Conservation (phyloP, 805 yeast genomes). For the Saturnispora besseyi region DNA sequence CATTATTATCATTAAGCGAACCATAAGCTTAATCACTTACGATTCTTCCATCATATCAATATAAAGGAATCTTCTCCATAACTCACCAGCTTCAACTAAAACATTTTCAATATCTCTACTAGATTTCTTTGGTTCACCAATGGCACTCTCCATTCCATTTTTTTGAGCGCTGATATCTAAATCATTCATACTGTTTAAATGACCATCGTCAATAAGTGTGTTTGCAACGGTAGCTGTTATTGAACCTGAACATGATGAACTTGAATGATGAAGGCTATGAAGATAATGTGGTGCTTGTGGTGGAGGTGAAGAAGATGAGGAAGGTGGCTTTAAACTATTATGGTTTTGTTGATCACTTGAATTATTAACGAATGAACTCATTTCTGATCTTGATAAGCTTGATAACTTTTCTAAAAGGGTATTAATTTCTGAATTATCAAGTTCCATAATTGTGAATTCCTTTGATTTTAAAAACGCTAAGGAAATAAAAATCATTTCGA, state of each 20-base stretch:
- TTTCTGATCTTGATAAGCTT: conserved; percentile 29
- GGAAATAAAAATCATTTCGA: conserved; percentile 65
- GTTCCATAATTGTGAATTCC: conserved; percentile 69
- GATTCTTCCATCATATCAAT: conserved; percentile 43
- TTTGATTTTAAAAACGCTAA: conserved; percentile 74
- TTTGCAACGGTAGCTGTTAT: conserved; percentile 1
- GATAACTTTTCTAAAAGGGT: conserved; percentile 60
- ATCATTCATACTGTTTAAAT: conserved; percentile 1
- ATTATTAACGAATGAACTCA: conserved; percentile 13
- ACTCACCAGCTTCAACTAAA: conserved; percentile 71
- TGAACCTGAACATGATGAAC: not conserved
- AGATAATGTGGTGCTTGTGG: not conserved
- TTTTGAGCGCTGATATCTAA: not conserved
- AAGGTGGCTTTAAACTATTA: not conserved
- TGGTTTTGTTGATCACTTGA: conserved; percentile 9
- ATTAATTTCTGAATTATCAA: conserved; percentile 83
- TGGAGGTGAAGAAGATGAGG: not conserved
- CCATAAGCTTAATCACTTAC: not conserved
- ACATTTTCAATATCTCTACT: conserved; percentile 60
- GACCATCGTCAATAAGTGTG: not conserved
- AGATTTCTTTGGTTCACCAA: conserved; percentile 17
- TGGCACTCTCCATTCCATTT: conserved; percentile 9
- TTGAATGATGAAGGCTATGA: not conserved
- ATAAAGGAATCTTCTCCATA: conserved; percentile 80
- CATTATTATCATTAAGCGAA: too few species aligned